phyloP scores from a whole-genome alignment of 1,139 yeast genomes.

The Scheffersomyces cryptocercus region DNA sequence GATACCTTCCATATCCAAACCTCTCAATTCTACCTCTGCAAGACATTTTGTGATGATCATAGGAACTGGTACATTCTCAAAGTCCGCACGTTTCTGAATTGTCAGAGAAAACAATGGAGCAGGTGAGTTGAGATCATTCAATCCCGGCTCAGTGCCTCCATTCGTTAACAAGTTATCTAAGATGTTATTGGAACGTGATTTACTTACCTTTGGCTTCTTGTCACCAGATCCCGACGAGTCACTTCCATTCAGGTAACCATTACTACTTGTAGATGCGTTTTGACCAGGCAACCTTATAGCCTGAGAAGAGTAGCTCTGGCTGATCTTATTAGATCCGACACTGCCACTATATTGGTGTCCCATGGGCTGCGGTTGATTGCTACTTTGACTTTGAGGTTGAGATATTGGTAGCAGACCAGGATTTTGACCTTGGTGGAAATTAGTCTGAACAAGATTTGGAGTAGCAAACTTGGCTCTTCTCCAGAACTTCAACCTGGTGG shows the following conservation, averaged over 20 bases:
- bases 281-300: slow-evolving; percentile 14
- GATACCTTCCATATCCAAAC: slow-evolving; percentile 78
- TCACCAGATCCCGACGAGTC: slow-evolving; percentile 3
- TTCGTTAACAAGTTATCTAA: slow-evolving; percentile 37
- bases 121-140: background rate
- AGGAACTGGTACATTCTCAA: slow-evolving; percentile 68
- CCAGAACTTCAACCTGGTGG: slow-evolving; percentile 56
- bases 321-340: slow-evolving; percentile 10
- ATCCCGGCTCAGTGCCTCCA: slow-evolving; percentile 4
- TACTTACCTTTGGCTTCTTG: slow-evolving; percentile 25
- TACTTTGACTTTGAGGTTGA: background rate
- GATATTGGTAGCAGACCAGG: background rate
- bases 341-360: slow-evolving; percentile 1
- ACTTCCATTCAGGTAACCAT: background rate
- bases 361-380: background rate
- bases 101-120: slow-evolving; percentile 48
- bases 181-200: slow-evolving; percentile 51
- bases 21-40: slow-evolving; percentile 74
- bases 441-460: slow-evolving; percentile 10
- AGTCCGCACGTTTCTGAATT: slow-evolving; percentile 56
- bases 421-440: slow-evolving; percentile 2
- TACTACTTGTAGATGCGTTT: slow-evolving; percentile 2
- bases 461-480: slow-evolving; percentile 41
- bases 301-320: slow-evolving; percentile 15
- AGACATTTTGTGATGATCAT: slow-evolving; percentile 71